Evolutionary conservation across 805 yeast species (phyloP).

Genomic region (Teunomyces aglyptinius): DNA sequence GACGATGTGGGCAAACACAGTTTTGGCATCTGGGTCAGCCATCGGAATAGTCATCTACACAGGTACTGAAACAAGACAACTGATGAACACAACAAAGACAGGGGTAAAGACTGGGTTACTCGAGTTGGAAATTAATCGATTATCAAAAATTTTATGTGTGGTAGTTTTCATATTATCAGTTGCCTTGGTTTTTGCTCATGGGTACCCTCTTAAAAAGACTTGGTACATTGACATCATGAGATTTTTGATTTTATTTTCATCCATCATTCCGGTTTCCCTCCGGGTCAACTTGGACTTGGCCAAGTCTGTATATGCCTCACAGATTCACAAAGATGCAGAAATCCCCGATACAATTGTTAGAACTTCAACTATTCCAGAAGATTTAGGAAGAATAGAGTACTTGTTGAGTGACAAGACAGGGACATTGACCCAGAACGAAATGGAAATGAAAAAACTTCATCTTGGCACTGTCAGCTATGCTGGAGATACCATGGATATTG

Average conservation of each 20-base stretch:
- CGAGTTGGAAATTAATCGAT: conserved; percentile 84
- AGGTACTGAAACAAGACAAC: conserved; percentile 91
- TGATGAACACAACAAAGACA: conserved; percentile 84
- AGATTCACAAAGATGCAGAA: conserved; percentile 81
- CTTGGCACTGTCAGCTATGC: conserved; percentile 91
- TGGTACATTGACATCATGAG: conserved; percentile 94
- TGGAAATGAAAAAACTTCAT: conserved; percentile 93
- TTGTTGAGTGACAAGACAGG: conserved; percentile 94
- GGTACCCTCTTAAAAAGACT: conserved; percentile 53
- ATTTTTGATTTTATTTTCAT: conserved; percentile 85
- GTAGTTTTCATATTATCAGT: conserved; percentile 80
- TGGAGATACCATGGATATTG: conserved; percentile 88
- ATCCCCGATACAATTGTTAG: conserved; percentile 90
- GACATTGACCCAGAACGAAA: conserved; percentile 94
- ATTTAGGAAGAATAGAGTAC: conserved; percentile 92
- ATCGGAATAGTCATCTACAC: conserved; percentile 87
- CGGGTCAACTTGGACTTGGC: conserved; percentile 95
- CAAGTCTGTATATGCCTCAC: conserved; percentile 92
- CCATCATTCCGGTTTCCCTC: conserved; percentile 93
- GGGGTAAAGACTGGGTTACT: conserved; percentile 87
- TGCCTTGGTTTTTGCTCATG: conserved; percentile 75
- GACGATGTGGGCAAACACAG: conserved; percentile 98
- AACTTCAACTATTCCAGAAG: conserved; percentile 97
- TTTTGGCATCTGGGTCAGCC: conserved; percentile 89
- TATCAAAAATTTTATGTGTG: conserved; percentile 84